A percentile compares a stretch with the other conserved stretches of the same genome.
These are phyloP conservation scores for Mycena filopes DNA, from an alignment of 768 basidiomycete genomes.

Conservation along the genomic window DNA sequence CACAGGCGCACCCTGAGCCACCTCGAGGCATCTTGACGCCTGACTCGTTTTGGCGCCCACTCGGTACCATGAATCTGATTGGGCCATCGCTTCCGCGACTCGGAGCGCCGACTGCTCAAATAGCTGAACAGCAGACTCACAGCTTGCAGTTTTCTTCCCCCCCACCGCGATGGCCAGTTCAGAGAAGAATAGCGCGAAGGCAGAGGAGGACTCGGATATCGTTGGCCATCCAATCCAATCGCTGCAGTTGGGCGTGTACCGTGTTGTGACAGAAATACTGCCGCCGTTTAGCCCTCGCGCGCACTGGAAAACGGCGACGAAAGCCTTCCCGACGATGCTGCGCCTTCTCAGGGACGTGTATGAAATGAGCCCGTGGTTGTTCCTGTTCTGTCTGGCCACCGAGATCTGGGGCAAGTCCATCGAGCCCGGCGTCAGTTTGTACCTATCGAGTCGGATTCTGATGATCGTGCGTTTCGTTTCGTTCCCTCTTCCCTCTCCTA, in stretches of 20 bases:
- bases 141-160: not conserved
- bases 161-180: conserved; percentile 12
- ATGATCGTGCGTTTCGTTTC: conserved; percentile 11
- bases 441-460: conserved; percentile 24
- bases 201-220: too few relatives aligned
- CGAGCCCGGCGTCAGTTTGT: conserved; percentile 10
- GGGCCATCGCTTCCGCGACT: not conserved
- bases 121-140: not conserved
- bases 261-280: conserved; percentile 22
- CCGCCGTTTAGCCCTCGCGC: conserved; percentile 12
- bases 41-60: too few relatives aligned
- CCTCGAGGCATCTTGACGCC: too few relatives aligned
- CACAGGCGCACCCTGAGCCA: too few relatives aligned
- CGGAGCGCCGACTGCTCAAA: conserved; percentile 6
- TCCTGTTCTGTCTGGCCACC: conserved; percentile 11
- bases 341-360: conserved; percentile 23
- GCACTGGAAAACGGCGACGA: conserved; percentile 22
- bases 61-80: too few relatives aligned
- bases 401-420: conserved; percentile 10
- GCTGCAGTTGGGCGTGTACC: conserved; percentile 27
- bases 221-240: conserved; percentile 11
- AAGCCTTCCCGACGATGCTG: conserved; percentile 4
- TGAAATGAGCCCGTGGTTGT: conserved; percentile 5
- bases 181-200: conserved; percentile 3
- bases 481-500: too few relatives aligned